Evolutionary conservation across 108 stramenopile genomes (phyloP).

Genomic region (Parmales sp.): DNA sequence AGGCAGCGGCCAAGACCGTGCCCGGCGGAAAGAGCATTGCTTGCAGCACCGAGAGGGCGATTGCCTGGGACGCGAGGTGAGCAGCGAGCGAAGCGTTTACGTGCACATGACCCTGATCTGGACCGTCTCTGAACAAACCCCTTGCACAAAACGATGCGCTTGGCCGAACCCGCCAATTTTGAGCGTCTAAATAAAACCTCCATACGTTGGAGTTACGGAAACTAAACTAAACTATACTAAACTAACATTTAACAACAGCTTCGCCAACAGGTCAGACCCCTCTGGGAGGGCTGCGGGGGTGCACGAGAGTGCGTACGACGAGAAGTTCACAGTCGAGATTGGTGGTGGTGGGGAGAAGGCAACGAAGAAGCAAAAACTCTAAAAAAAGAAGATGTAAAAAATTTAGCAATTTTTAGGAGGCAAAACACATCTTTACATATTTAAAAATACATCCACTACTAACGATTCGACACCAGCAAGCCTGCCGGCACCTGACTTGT

Average conservation of each 20-base stretch:
- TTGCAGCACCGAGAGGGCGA: conserved; percentile 93
- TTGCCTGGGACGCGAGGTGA: conserved; percentile 90
- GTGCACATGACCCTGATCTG: no score
- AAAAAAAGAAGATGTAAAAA: background rate
- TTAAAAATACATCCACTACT: no score
- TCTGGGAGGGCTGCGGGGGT: conserved; percentile 94
- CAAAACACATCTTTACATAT: no score
- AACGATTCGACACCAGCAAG: conserved; percentile 22
- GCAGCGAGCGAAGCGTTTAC: no score
- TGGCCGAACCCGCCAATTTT: no score
- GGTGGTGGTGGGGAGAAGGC: background rate
- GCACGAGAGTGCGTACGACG: conserved; percentile 81
- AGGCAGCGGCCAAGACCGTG: conserved; percentile 86
- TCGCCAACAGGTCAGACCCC: conserved; percentile 74
- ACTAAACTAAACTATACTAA: background rate
- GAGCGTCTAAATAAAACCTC: no score
- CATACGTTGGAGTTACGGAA: background rate
- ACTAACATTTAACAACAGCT: conserved; percentile 21
- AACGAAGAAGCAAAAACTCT: conserved; percentile 1
- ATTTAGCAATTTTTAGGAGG: no score
- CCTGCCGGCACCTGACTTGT: conserved; percentile 37
- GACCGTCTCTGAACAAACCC: no score
- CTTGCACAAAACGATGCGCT: no score
- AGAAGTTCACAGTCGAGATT: conserved; percentile 53
- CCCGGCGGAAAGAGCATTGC: conserved; percentile 96